Base-by-base conservation (phyloP, 2,329 filamentous ascomycete genomes). In the Lizonia empirigonia region DNA sequence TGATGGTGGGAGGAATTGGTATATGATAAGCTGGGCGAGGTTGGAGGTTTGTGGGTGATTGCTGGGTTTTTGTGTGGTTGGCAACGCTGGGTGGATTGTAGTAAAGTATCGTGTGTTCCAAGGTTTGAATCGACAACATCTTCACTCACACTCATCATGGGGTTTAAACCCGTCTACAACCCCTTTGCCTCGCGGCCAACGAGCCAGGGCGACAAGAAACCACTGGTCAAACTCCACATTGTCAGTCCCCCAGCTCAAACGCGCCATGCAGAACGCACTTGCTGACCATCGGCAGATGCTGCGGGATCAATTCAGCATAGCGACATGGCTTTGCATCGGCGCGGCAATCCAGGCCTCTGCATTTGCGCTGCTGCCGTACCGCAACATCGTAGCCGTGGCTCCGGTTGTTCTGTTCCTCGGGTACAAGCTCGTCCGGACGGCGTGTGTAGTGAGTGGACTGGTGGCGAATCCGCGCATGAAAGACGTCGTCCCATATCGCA, bases 331-430 rank as follows among this genome's bases (percentile, higher is more conserved):
- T n/a, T 41, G 45, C 3, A 33, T 55, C 23, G 55, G 52, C 4
- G 55, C 45, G 10, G 8, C 45, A 0, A 37, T 58, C 3, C 52
- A 58, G 33, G 44, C 44, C 12, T 15, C 33, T 7, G 48, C 45
- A 23, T 49, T 46, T 19, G 18, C 44, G 15, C 27, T 51, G 27
- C 36, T 46, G 4, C 55, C 47, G 3, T 55, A 58, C 24, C 48
- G 51, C 10, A 55, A 55, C 33, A 58, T 55, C 33, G 51, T 50
- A 20, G 37, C 47, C 13, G 30, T 57, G 18, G 44, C 55, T 9
- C 50, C 55, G 5, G 32, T 52, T 5, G 7, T 55, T 27, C 44
- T 57, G 8, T 42, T 55, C 20, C 34, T 54, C 24, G 10, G 12
- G 4, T 54, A 54, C 44, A 52, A 53, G 20, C n/a, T 44, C 42